Conservation (phyloP, 139 green algal species). For the Asterochloris erici region DNA sequence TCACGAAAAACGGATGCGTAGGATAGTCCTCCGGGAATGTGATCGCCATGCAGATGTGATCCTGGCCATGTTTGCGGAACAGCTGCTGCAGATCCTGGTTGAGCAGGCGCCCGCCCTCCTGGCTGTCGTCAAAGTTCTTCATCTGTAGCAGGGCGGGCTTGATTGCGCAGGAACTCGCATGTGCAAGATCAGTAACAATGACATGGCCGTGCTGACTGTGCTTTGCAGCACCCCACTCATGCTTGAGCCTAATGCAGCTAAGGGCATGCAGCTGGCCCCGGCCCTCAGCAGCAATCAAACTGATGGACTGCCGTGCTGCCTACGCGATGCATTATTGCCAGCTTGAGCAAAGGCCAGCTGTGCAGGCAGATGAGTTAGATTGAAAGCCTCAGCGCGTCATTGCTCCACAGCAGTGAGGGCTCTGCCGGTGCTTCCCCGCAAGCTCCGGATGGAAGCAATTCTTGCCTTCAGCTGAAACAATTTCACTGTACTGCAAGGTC, state of each 20-base stretch:
- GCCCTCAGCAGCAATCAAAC: not conserved
- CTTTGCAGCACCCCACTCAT: not conserved
- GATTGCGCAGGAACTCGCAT: not conserved
- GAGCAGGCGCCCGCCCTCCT: constrained; percentile 12
- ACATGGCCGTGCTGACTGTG: not conserved
- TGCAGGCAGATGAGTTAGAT: too few relatives aligned
- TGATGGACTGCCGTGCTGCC: too few relatives aligned
- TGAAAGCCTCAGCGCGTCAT: too few relatives aligned
- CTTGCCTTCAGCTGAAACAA: not conserved
- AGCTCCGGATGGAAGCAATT: too few relatives aligned
- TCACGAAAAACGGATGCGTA: constrained; percentile 28
- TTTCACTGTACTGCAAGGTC: not conserved
- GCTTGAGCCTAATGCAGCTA: not conserved
- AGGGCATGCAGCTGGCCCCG: not conserved
- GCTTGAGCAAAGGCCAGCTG: too few relatives aligned
- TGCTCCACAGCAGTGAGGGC: too few relatives aligned
- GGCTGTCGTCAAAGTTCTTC: constrained; percentile 26
- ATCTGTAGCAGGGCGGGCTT: not conserved
- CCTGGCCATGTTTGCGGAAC: constrained; percentile 12
- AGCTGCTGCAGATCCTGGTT: constrained; percentile 24
- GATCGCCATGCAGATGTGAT: constrained; percentile 28
- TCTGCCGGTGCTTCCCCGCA: too few relatives aligned
- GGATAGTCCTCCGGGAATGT: constrained; percentile 29
- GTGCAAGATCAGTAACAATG: not conserved
- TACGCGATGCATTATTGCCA: too few relatives aligned